Evolutionary conservation across 345 rosid genomes (phyloP), one percentile per base, ranked within the genome.

Genomic region (Linum trigynum): DNA sequence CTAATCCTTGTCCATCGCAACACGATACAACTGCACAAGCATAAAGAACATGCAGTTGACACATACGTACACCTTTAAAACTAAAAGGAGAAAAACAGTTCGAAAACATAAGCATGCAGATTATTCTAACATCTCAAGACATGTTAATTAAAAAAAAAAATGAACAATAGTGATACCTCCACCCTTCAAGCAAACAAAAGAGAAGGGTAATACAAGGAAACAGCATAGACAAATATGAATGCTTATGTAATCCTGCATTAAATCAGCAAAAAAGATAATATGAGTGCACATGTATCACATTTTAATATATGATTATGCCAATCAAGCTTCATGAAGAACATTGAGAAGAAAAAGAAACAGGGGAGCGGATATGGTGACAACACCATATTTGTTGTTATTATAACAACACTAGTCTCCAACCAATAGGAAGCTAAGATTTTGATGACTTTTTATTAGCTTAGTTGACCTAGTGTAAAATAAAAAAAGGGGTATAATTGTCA

Each of bases 1-100:
- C 71, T 35, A 58, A 73, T 69, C 67, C 75, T 60, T 64, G n/a
- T n/a, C n/a, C n/a, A n/a, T 48, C 67, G 69, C 70, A 73, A 39
- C 74, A 56, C 72, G 62, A 67, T 23, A 41, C 39, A 76, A 53
- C 58, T 60, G 78, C 74, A 80, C 75, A 76, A 72, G 83, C 80
- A 81, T 74, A 72, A 75, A 67, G 70, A 74, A 67, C 81, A 65
- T 59, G 68, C 68, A 60, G 2, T 67, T 55, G 74, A 71, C 61
- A 68, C 67, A 39, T 66, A 38, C 66, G 15, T 51, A 45, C 37
- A 55, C 8, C 23, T 43, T 10, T 23, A 57, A 45, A 61, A 45
- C 53, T 17, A 43, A 16, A 68, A 42, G 14, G 32, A 57, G n/a
- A n/a, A n/a, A n/a, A 57, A 43, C 45, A 59, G 57, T 9, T 62